These are phyloP conservation scores for Starmera stellimalicola DNA, from an alignment of 1,139 yeast species.

Conservation along the genomic window DNA sequence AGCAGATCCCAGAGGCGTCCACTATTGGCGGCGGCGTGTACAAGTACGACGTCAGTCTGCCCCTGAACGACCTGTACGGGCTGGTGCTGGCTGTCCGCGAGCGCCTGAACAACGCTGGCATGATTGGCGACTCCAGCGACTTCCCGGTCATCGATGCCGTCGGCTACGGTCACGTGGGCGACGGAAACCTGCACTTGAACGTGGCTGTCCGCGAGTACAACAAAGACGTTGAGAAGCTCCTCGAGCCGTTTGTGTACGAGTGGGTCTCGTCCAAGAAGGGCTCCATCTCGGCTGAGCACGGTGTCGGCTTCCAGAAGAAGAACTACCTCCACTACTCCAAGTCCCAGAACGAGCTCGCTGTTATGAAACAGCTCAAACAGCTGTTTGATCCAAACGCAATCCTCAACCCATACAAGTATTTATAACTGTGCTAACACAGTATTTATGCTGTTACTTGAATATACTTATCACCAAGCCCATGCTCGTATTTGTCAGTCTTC, in stretches of 20 bases:
- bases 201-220: slow-evolving; percentile 81
- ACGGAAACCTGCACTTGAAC: slow-evolving; percentile 88
- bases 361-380: slow-evolving; percentile 71
- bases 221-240: slow-evolving; percentile 61
- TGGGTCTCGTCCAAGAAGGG: slow-evolving; percentile 75
- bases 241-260: slow-evolving; percentile 92
- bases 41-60: slow-evolving; percentile 91
- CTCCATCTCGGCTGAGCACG: slow-evolving; percentile 94
- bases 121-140: slow-evolving; percentile 57
- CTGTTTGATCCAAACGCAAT: slow-evolving; percentile 85
- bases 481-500: too few relatives aligned
- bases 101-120: slow-evolving; percentile 43
- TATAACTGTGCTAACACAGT: too few relatives aligned
- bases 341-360: slow-evolving; percentile 51
- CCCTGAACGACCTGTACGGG: slow-evolving; percentile 68
- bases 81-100: slow-evolving; percentile 67
- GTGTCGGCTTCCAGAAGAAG: slow-evolving; percentile 92
- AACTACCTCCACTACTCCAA: slow-evolving; percentile 81
- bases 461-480: too few relatives aligned
- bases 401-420: slow-evolving; percentile 86
- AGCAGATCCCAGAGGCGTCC: slow-evolving; percentile 82
- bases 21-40: slow-evolving; percentile 88
- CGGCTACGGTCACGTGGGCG: slow-evolving; percentile 96
- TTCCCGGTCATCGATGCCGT: slow-evolving; percentile 79
- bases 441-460: too few relatives aligned